Evolutionary conservation across 108 stramenopile species (phyloP).

Genomic region (Cyclotella distinguenda): DNA sequence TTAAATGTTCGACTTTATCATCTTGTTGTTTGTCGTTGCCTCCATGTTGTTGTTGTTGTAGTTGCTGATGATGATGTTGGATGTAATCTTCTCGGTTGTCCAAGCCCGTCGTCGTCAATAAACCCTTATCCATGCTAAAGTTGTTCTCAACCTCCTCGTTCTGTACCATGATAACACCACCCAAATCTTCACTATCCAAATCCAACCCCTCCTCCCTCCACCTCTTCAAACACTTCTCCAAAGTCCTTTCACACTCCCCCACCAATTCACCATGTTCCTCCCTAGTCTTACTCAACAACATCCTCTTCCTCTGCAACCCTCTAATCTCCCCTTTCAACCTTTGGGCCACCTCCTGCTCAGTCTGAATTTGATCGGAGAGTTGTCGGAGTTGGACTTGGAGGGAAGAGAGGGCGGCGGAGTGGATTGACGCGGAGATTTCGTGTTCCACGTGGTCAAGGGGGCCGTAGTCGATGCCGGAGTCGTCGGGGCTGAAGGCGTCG

Average conservation of each 20-base stretch:
- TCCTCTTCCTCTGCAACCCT: slow-evolving; percentile 5
- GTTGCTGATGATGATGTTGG: too few relatives aligned
- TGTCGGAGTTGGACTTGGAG: slow-evolving; percentile 17
- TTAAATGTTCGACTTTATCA: not conserved
- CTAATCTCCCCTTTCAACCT: slow-evolving; percentile 17
- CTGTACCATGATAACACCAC: not conserved
- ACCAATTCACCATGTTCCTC: slow-evolving; percentile 31
- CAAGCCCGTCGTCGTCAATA: too few relatives aligned
- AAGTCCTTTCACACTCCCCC: slow-evolving; percentile 22
- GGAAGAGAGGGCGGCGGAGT: slow-evolving; percentile 25
- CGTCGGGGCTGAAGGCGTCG: slow-evolving; percentile 29
- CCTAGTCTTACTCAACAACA: slow-evolving; percentile 17
- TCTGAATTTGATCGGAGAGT: slow-evolving; percentile 19
- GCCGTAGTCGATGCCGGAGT: slow-evolving; percentile 34
- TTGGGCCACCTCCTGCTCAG: slow-evolving; percentile 6
- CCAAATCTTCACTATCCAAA: not conserved
- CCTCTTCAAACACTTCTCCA: slow-evolving; percentile 31
- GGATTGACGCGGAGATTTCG: not conserved
- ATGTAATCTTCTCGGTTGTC: too few relatives aligned
- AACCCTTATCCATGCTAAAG: too few relatives aligned
- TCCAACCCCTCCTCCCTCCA: slow-evolving; percentile 1
- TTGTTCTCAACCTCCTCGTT: not conserved
- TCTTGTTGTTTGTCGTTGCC: too few relatives aligned
- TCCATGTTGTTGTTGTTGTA: too few relatives aligned
- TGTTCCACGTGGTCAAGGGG: not conserved